Evolutionary conservation across 2,329 filamentous ascomycete species (phyloP), one percentile per base, ranked within the genome.

Genomic region (Rhinocladiella mackenziei): DNA sequence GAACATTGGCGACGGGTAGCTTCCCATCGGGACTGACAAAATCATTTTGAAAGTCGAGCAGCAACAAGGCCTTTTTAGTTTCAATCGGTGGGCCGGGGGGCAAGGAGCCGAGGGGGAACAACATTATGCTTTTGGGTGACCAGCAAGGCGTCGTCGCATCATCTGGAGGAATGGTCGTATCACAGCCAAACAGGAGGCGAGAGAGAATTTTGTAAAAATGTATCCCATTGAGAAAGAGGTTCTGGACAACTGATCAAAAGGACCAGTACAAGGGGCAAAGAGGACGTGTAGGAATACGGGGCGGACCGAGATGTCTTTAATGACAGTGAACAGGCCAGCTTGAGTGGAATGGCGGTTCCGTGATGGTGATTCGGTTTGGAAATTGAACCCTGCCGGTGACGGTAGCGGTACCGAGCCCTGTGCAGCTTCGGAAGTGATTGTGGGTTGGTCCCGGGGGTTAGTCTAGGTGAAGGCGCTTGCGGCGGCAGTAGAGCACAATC

Each of bases 31-130:
- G 67, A 5, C 79, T 74, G 45, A 94, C 69, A 59, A 97, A 95
- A 63, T 96, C 91, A 58, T 94, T 88, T 61, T 97, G 92, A 25
- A 94, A 78, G 59, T 95, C 91, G 53, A 96, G 75, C 13, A 94
- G 70, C 14, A 97, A 71, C 31, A 98, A 73, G 1, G 87, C 91
- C 66, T 80, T 78, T 44, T 75, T 69, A 17, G 77, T 80, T 50
- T 76, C 67, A 48, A 82, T 71, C 41, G 68, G 67, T 11, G 76
- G 75, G 39, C 51, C 51, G 63, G 37, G 10, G 36, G 56, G 50
- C 14, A 57, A 30, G 6, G 48, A 51, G 17, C 51, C 55, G 25
- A 39, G 22, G 23, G 49, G 45, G 34, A 58, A 58, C 29, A 56
- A 20, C 56, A 58, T 56, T 31, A 26, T 43, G 17, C n/a, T n/a